phyloP scores from a whole-genome alignment of 768 basidiomycete species.

The Suillus variegatus region DNA sequence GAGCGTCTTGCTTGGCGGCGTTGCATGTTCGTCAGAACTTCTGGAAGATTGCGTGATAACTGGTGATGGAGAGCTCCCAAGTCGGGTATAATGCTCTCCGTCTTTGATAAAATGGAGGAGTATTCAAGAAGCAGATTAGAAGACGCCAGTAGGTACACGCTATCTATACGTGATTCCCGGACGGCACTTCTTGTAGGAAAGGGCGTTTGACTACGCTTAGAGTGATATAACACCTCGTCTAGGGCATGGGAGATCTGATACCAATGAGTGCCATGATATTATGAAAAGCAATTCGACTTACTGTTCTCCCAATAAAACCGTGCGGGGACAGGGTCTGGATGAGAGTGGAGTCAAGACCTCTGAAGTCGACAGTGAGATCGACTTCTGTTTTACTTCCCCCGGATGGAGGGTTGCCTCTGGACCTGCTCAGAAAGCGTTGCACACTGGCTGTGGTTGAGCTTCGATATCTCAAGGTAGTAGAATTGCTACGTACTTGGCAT shows the following conservation, averaged over 20 bases:
- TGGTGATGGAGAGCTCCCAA: slow-evolving; percentile 19
- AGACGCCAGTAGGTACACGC: slow-evolving; percentile 29
- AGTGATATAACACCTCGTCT: slow-evolving; percentile 27
- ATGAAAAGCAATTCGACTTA: slow-evolving; percentile 13
- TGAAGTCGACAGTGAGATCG: slow-evolving; percentile 22
- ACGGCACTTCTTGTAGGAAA: background rate
- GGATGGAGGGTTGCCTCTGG: background rate
- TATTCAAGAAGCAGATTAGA: slow-evolving; percentile 36
- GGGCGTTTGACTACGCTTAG: slow-evolving; percentile 9
- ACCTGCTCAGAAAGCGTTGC: slow-evolving; percentile 7
- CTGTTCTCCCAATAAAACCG: slow-evolving; percentile 32
- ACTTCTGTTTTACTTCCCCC: slow-evolving; percentile 1
- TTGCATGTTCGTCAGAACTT: background rate
- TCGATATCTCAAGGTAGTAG: background rate
- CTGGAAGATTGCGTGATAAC: slow-evolving; percentile 9
- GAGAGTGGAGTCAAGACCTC: slow-evolving; percentile 18
- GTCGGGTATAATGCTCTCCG: slow-evolving; percentile 16
- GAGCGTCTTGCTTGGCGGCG: background rate
- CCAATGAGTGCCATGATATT: slow-evolving; percentile 3
- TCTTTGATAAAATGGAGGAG: slow-evolving; percentile 27
- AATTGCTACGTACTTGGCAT: slow-evolving; percentile 17
- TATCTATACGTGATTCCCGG: slow-evolving; percentile 21
- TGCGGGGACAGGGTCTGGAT: slow-evolving; percentile 24
- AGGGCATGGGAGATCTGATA: slow-evolving; percentile 30
- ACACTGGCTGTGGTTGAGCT: slow-evolving; percentile 10